These are phyloP conservation scores for Acacia melanoxylon DNA, from an alignment of 306 rosid genomes.

Conservation along the genomic window DNA sequence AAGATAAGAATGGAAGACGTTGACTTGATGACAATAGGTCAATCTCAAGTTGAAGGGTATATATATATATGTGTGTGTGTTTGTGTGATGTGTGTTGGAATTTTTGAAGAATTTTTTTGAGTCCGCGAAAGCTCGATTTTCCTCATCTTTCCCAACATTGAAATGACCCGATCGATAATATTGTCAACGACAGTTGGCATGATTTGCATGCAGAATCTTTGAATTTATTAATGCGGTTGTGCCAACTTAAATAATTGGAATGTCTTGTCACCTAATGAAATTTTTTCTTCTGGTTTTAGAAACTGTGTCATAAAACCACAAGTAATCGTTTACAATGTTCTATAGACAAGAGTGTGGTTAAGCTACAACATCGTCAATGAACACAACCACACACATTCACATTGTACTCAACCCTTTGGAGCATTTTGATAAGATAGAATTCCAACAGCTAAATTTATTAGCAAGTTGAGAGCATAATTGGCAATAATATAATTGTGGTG, in stretches of 20 bases:
- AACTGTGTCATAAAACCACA: not conserved
- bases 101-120: not conserved
- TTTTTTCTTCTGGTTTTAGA: not conserved
- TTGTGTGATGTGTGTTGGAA: too few species aligned
- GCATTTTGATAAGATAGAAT: not conserved
- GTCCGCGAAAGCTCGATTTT: not conserved
- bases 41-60: not conserved
- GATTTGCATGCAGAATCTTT: not conserved
- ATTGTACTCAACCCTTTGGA: not conserved
- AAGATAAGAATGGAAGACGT: not conserved
- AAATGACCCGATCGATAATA: not conserved
- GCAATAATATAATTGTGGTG: not conserved
- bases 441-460: not conserved
- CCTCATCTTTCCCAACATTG: not conserved
- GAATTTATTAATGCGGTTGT: not conserved
- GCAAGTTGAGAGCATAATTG: not conserved
- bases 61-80: too few species aligned
- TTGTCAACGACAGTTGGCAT: not conserved
- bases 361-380: not conserved
- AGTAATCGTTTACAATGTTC: not conserved
- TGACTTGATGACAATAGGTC: not conserved
- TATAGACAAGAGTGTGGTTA: conserved; percentile 8
- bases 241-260: not conserved
- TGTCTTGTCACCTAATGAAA: not conserved
- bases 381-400: not conserved